Evolutionary conservation across 2,329 filamentous ascomycete genomes (phyloP), one percentile per base, ranked within the genome.

Genomic region (Microdochium nivale): DNA sequence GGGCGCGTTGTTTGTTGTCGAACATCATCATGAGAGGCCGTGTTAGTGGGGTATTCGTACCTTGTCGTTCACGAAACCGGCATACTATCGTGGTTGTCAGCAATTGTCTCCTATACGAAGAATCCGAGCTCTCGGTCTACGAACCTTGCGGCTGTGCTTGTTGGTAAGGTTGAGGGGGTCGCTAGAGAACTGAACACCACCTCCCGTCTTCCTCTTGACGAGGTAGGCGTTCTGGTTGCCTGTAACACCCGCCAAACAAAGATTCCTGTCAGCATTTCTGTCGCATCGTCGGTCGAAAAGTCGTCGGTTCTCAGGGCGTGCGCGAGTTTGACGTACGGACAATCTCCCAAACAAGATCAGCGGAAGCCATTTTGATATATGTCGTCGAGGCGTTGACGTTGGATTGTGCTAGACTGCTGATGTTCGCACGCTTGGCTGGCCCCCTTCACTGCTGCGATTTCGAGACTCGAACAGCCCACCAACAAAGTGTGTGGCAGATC

Each of bases 161-260:
- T 96, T 97, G 72, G 77, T 80, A 74, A 97, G 76, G 84, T 97
- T 99, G 63, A 96, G 77, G 66, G 91, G 89, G 71, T 97, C 92
- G 65, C 88, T 87, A 64, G 92, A 97, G 82, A 99, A 90, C 76
- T 88, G 87, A 64, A 87, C 79, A 71, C 88, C 87, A 68, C 88
- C 90, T 67, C 79, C 79, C 65, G 76, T 74, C 70, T 83, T 86
- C 78, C 89, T 87, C 87, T 96, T 96, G 72, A 92, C 88, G 71
- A 96, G 86, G 83, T 79, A 96, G 70, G 89, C 77, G 79, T 95
- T 96, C 78, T 90, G 84, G 78, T 76, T 77, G 77, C 90, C 91
- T 96, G 68, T 54, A 56, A 54, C 46, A 48, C 24, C 24, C 43
- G 56, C 67, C 53, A 61, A 52, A 49, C 51, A 53, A n/a, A 49